Evolutionary conservation across 768 basidiomycete species (phyloP).

Genomic region (Leccinum aurantiacum): DNA sequence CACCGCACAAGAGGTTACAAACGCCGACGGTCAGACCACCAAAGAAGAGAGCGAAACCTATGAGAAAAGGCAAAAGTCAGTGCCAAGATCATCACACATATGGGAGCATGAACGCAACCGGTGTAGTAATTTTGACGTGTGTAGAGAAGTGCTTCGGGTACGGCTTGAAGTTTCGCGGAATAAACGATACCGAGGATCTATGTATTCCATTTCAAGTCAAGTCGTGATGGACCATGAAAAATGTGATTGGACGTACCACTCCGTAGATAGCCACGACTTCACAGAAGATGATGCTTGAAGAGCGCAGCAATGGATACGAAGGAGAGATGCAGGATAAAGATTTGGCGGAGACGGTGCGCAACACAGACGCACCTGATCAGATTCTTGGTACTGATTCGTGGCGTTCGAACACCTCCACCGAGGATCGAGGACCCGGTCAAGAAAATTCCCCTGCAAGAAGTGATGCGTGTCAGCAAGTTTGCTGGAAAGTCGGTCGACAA

Average conservation of each 20-base stretch:
- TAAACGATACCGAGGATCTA: conserved; percentile 97
- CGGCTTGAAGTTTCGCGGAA: conserved; percentile 68
- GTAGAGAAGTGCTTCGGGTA: conserved; percentile 70
- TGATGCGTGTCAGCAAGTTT: background rate
- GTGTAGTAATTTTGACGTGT: conserved; percentile 91
- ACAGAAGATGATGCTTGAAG: conserved; percentile 91
- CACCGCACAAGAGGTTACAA: conserved; percentile 93
- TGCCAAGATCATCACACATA: background rate
- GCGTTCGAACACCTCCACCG: conserved; percentile 91
- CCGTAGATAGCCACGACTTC: conserved; percentile 99
- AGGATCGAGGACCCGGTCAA: conserved; percentile 95
- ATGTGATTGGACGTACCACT: conserved; percentile 55
- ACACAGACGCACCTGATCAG: conserved; percentile 73
- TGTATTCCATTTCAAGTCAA: background rate
- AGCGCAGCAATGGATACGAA: background rate
- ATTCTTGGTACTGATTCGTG: conserved; percentile 96
- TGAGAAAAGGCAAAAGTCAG: background rate
- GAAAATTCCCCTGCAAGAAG: conserved; percentile 84
- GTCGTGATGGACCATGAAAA: background rate
- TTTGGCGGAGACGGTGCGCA: background rate
- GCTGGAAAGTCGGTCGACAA: background rate
- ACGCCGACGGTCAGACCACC: conserved; percentile 91
- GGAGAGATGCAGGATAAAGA: background rate
- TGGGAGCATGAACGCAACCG: conserved; percentile 45
- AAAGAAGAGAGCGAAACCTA: conserved; percentile 95